Evolutionary conservation across 2,329 filamentous ascomycete genomes (phyloP), one percentile per base, ranked within the genome.

Genomic region (Orbilia javanica): DNA sequence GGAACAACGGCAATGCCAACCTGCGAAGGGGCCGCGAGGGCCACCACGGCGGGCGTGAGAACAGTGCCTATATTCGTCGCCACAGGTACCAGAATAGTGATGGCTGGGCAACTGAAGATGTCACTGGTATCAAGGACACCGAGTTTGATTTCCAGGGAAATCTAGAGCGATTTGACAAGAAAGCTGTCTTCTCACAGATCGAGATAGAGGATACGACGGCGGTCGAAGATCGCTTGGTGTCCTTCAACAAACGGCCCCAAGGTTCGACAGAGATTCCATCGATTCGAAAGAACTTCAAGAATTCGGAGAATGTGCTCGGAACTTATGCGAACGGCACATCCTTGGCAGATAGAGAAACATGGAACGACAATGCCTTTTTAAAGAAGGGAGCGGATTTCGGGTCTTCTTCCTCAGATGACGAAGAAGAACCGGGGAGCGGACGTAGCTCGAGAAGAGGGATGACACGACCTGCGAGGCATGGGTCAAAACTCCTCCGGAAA

Each of bases 101-200:
- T 83, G 95, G 93, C 2, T 98, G 95, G 94, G 94, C 93, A 3
- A 97, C 95, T 0, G 96, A 97, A 83, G 95, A 98, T 82, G 94
- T 95, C 22, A 97, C 93, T 0, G 96, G 98, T 83, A 93, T 96
- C 22, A 93, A 95, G 84, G 95, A 96, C 83, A 89, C 92, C 10
- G 96, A 98, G 79, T 98, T 98, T 81, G 95, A 98, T 84, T 98
- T 98, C 82, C 91, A 93, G 81, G 90, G 90, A 68, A 94, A 94
- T 80, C 87, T 98, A 34, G 94, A 93, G 55, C 97, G 97, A 82
- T 98, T 98, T 82, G 94, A 98, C 86, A 98, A 98, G 85, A 90
- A 91, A 70, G 91, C 90, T 0, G 90, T 98, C 7, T 99, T 99
- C 83, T 92, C 95, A 80, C 91, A 97, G 84, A 96, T 98, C 52